These are phyloP conservation scores for Penicillium capsulatum DNA, from an alignment of 2,329 filamentous ascomycete genomes.

Conservation along the genomic window DNA sequence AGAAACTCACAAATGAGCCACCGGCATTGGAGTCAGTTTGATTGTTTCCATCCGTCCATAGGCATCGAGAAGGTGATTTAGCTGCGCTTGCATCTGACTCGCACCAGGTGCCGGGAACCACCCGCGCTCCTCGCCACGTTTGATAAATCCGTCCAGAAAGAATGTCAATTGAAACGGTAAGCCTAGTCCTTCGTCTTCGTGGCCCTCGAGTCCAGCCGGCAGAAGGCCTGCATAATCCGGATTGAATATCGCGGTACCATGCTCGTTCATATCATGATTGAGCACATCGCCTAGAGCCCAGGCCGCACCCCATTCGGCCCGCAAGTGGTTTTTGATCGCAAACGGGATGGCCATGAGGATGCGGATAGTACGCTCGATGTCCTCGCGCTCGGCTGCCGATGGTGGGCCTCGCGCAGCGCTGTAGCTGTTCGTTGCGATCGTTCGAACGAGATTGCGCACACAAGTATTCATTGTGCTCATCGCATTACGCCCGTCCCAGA, in stretches of 20 bases:
- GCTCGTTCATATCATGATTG: constrained; percentile 30
- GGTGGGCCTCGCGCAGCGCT: constrained; percentile 27
- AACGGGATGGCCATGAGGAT: constrained; percentile 60
- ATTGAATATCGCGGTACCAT: constrained; percentile 32
- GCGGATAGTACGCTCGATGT: constrained; percentile 57
- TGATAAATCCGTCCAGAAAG: constrained; percentile 58
- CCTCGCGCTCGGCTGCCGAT: constrained; percentile 46
- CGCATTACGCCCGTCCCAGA: constrained; percentile 59
- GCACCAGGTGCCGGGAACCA: constrained; percentile 60
- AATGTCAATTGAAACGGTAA: constrained; percentile 59
- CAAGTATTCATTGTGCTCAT: constrained; percentile 56
- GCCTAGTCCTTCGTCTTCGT: constrained; percentile 57
- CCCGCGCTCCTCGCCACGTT: constrained; percentile 51
- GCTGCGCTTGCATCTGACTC: constrained; percentile 54
- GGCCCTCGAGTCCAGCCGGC: constrained; percentile 48
- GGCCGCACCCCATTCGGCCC: constrained; percentile 57
- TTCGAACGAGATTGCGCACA: constrained; percentile 57
- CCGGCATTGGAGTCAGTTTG: constrained; percentile 59
- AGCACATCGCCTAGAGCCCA: constrained; percentile 26
- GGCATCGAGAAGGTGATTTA: constrained; percentile 55
- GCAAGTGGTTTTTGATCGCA: constrained; percentile 61
- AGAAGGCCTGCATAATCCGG: constrained; percentile 52
- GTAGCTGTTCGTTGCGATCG: constrained; percentile 51
- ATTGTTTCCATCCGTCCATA: constrained; percentile 65
- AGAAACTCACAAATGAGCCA: constrained; percentile 52